A percentile compares a stretch with the other conserved stretches of the same genome.
Evolutionary conservation across 2,329 filamentous ascomycete species (phyloP).

Genomic region (Pestalotiopsis sp.): DNA sequence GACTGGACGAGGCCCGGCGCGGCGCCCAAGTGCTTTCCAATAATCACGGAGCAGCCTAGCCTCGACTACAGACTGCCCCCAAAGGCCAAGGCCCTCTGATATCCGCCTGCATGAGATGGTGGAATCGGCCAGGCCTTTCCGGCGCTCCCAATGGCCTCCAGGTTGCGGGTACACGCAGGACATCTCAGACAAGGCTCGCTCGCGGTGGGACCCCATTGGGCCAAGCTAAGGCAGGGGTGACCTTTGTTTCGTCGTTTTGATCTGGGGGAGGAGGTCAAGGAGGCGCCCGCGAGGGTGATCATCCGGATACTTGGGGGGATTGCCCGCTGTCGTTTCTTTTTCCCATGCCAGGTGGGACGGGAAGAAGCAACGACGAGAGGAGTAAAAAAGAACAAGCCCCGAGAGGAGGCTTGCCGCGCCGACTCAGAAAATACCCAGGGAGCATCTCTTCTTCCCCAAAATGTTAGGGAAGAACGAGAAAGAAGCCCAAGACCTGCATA

Average conservation of each 20-base stretch:
- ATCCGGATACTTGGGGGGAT: not conserved
- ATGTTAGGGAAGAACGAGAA: not conserved
- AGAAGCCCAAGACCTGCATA: not conserved
- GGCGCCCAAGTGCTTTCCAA: not conserved
- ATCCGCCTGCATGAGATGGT: not conserved
- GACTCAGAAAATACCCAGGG: not conserved
- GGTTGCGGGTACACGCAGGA: conserved; percentile 9
- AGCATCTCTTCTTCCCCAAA: not conserved
- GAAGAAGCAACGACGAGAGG: not conserved
- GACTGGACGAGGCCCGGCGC: not conserved
- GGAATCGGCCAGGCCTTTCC: not conserved
- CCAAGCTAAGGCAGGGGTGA: not conserved
- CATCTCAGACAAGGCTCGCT: conserved; percentile 7
- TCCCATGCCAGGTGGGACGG: not conserved
- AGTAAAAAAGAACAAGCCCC: not conserved
- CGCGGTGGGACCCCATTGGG: not conserved
- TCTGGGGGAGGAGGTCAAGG: not conserved
- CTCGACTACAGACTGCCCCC: not conserved
- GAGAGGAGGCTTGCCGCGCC: not conserved
- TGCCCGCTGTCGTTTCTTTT: not conserved
- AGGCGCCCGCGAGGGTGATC: conserved; percentile 8
- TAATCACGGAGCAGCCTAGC: not conserved
- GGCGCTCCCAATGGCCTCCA: conserved; percentile 4
- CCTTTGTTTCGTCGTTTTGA: not conserved
- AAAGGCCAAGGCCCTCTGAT: not conserved